A percentile compares a stretch with the other conserved stretches of the same genome.
phyloP scores from a whole-genome alignment of 2,329 filamentous ascomycete species.

The Leptographium radiaticola region DNA sequence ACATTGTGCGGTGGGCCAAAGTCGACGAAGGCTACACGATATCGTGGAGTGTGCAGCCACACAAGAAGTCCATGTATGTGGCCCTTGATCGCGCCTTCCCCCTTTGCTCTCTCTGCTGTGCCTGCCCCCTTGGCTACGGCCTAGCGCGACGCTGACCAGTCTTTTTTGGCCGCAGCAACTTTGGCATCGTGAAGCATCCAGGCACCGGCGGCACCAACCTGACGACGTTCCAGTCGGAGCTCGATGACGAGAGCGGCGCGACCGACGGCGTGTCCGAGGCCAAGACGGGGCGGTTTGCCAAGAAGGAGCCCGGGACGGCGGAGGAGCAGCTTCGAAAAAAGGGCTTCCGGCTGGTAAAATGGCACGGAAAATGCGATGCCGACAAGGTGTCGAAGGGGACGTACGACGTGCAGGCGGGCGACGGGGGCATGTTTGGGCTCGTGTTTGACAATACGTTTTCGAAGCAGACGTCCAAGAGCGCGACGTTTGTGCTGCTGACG shows the following conservation, averaged over 20 bases:
- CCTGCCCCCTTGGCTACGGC: not conserved
- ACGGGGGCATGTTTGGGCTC: constrained; percentile 88
- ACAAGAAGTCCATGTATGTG: constrained; percentile 83
- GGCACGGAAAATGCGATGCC: constrained; percentile 91
- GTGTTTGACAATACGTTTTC: constrained; percentile 99
- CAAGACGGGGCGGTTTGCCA: constrained; percentile 34
- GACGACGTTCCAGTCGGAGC: constrained; percentile 28
- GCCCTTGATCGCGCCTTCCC: not conserved
- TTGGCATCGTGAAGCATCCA: constrained; percentile 95
- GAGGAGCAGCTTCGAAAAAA: constrained; percentile 52
- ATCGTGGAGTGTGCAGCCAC: constrained; percentile 93
- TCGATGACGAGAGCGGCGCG: constrained; percentile 23
- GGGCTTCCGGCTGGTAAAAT: constrained; percentile 59
- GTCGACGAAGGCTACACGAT: constrained; percentile 84
- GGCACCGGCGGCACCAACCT: constrained; percentile 49
- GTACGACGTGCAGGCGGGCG: constrained; percentile 59
- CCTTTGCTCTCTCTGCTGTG: not conserved
- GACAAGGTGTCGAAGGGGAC: constrained; percentile 90
- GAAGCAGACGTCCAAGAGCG: constrained; percentile 86
- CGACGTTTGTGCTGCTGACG: constrained; percentile 86
- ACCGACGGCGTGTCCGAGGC: constrained; percentile 26
- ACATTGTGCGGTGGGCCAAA: constrained; percentile 94
- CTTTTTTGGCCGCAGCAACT: constrained; percentile 46
- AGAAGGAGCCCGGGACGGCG: constrained; percentile 46
- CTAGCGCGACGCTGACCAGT: too few species aligned